Evolutionary conservation across 2,329 filamentous ascomycete genomes (phyloP), one percentile per base, ranked within the genome.

Genomic region (Tolypocladium guangdongense): DNA sequence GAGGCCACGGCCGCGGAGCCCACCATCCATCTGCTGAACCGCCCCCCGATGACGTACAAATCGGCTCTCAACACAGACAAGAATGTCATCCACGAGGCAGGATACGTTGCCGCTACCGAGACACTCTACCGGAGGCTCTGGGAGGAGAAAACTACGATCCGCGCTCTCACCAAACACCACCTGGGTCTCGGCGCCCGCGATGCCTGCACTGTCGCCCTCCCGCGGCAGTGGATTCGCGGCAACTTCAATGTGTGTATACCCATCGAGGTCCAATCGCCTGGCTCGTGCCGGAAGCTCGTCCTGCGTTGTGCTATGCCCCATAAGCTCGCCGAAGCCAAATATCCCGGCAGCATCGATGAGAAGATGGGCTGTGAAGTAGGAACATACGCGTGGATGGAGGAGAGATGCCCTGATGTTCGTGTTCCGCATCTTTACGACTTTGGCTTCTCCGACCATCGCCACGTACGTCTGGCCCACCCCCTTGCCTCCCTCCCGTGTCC

Each of bases 341-440:
- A 59, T 33, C 57, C 59, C 2, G 64, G 66, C 37, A 67, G 58
- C 0, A 54, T 68, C 16, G 62, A 69, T 43, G 65, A 68, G 52
- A 69, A 69, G 55, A 45, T 68, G 27, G 57, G 64, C 43, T 65
- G 58, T 43, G 65, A 69, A 57, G 63, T 64, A 6, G 65, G 60
- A 54, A 60, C 60, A 30, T 68, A 68, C 52, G 55, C 56, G 8
- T 68, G 64, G 66, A 64, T 70, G 49, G 60, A 67, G 53, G 51
- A 66, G 36, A 22, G 61, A 43, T 69, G 60, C 54, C 53, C 59
- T 24, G 54, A 66, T 51, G 59, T 67, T 37, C 61, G 55, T 14
- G 64, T 67, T 50, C 64, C 62, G 39, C 50, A 54, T 32, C 55
- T 62, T 2, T 56, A 55, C 36, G 59, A 51, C 8, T 63, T 62